These are phyloP conservation scores for Cercospora sp. DNA, from an alignment of 2,329 filamentous ascomycete genomes.

Conservation along the genomic window DNA sequence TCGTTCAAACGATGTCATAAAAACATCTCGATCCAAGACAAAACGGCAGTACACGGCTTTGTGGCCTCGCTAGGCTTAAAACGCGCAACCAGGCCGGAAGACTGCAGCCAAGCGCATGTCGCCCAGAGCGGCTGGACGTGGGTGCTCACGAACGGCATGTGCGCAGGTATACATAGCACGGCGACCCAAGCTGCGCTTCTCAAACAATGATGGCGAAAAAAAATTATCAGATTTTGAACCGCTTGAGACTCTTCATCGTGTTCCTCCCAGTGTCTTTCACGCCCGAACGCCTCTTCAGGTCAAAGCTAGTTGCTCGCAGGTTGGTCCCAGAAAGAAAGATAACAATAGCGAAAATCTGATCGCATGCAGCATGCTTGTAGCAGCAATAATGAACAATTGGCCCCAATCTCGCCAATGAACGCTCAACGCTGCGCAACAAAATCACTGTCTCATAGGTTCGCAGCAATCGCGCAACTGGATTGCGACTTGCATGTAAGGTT, in stretches of 20 bases:
- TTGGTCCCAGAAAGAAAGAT: neutral
- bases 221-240: neutral
- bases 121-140: neutral
- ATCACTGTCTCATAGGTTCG: neutral
- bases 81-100: neutral
- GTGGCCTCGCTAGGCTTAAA: neutral
- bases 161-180: neutral
- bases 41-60: neutral
- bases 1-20: neutral
- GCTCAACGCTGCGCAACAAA: neutral
- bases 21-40: slow-evolving; percentile 1
- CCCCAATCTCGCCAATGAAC: neutral
- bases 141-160: neutral
- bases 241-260: neutral
- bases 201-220: neutral
- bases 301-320: neutral
- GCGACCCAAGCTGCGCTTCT: neutral
- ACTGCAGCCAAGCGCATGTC: neutral
- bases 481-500: neutral
- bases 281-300: neutral
- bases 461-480: neutral
- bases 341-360: neutral
- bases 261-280: neutral
- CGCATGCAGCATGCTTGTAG: neutral
- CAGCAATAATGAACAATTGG: neutral